Base-by-base conservation (phyloP, 768 basidiomycete species). In the Collybiopsis confluens region DNA sequence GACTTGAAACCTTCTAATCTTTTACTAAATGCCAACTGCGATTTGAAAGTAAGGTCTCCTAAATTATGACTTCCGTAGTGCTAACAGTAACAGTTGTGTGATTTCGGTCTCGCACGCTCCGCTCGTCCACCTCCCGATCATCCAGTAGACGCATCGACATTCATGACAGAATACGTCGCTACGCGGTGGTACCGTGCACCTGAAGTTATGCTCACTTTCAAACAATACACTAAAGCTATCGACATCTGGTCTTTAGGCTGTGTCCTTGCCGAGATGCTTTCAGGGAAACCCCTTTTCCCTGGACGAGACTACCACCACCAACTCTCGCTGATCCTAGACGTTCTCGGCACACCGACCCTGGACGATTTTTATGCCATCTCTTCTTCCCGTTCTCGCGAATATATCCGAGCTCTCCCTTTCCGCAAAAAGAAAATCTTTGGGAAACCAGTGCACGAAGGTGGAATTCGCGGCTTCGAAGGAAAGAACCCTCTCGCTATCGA, bases 121-220 rank as follows among this genome's bases (percentile, higher is more conserved):
- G 89, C 82, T 27, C 82, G 78, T 57, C 89, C 80, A 0, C 87
- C 83, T 27, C 87, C 87, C 0, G 83, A 87, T 56, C 79, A 84
- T 18, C 86, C 77, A 11, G 79, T 90, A 58, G 87, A 87, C 58
- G 84, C 83, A 59, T 86, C 86, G 64, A 89, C 85, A 0, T 90
- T 90, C 61, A 86, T 91, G 82, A 90, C 88, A 7, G 92, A 96
- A 81, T 98, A 98, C 61, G 95, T 98, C 21, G 94, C 95, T 1
- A 98, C 96, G 13, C 86, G 92, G 64, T 98, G 96, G 96, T 98
- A 98, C 66, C 85, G 96, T 27, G 96, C 96, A 0, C 96, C 96
- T 0, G 96, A 98, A 67, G 91, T 98, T 57, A 98, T 98, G 96
- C 79, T 98, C 33, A 96, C 92, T 0, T 98, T 97, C 76, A 93